Percentiles rank a stretch among this genome's conserved stretches.
phyloP scores from a whole-genome alignment of 225 moss, liverwort and hornwort species.

The Neckera pumila region DNA sequence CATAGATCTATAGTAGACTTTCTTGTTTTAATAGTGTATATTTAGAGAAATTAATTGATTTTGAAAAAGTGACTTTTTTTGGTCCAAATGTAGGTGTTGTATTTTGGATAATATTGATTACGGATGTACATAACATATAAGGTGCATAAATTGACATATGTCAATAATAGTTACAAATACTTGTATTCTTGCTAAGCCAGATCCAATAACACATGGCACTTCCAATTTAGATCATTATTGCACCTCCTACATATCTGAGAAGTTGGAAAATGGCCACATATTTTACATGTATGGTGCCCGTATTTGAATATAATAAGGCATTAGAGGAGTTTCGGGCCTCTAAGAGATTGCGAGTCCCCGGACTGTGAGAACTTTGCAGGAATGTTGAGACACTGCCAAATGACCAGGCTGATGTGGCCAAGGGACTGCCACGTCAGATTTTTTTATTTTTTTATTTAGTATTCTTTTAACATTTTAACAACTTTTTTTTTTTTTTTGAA shows the following conservation, averaged over 20 bases:
- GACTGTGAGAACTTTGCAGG: too few species aligned
- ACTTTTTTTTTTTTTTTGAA: too few species aligned
- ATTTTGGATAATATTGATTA: too few species aligned
- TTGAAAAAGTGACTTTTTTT: fast-evolving
- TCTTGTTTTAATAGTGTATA: neutral
- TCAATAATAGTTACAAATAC: neutral
- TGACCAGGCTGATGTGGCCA: too few species aligned
- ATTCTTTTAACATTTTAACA: too few species aligned
- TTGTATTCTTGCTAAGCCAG: neutral
- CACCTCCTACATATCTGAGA: neutral
- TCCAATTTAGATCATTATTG: neutral
- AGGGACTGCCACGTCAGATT: too few species aligned
- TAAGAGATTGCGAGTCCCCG: too few species aligned
- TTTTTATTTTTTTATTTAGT: too few species aligned
- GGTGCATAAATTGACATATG: neutral
- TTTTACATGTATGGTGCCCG: neutral
- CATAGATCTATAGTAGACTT: too few species aligned
- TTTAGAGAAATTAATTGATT: neutral
- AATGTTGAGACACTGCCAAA: too few species aligned
- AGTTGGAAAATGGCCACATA: neutral
- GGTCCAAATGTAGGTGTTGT: neutral
- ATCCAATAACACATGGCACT: neutral
- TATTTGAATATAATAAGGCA: neutral
- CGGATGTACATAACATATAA: neutral
- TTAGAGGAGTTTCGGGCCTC: too few species aligned